Conservation (phyloP, 2,329 filamentous ascomycete species). For the Ceratocystis cubensis region DNA sequence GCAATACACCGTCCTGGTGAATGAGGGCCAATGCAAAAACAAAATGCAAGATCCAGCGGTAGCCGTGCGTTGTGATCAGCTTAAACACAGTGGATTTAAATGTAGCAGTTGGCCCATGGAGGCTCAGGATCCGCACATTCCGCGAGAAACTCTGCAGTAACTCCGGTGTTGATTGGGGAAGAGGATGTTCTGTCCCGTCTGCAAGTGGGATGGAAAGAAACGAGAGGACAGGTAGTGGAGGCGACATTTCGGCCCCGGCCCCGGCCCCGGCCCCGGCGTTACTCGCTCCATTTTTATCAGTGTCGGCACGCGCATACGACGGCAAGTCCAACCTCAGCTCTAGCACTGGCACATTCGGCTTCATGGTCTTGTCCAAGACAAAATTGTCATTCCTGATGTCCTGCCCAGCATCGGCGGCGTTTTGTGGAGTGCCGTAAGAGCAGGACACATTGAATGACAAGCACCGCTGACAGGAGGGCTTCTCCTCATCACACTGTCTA, state of each 20-base stretch:
- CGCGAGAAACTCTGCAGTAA: conserved; percentile 5
- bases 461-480: conserved; percentile 39
- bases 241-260: neutral
- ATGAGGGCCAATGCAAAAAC: conserved; percentile 22
- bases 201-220: conserved; percentile 7
- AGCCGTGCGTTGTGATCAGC: conserved; percentile 23
- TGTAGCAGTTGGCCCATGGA: neutral
- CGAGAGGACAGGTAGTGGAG: neutral
- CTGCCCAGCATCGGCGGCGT: conserved; percentile 23
- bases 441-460: conserved; percentile 36
- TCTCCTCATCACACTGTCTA: conserved; percentile 41
- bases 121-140: neutral
- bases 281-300: neutral
- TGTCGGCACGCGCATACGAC: neutral
- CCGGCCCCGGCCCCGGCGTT: neutral
- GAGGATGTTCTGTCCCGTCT: neutral
- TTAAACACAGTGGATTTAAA: neutral
- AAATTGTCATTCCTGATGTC: neutral
- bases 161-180: neutral
- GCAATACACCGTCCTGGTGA: conserved; percentile 21
- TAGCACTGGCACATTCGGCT: conserved; percentile 11
- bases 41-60: conserved; percentile 15
- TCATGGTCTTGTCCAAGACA: conserved; percentile 6
- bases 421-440: conserved; percentile 30
- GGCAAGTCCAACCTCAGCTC: neutral